Evolutionary conservation across 352 stramenopile species (phyloP), one percentile per base, ranked within the genome.

Genomic region (Pythium volutum): DNA sequence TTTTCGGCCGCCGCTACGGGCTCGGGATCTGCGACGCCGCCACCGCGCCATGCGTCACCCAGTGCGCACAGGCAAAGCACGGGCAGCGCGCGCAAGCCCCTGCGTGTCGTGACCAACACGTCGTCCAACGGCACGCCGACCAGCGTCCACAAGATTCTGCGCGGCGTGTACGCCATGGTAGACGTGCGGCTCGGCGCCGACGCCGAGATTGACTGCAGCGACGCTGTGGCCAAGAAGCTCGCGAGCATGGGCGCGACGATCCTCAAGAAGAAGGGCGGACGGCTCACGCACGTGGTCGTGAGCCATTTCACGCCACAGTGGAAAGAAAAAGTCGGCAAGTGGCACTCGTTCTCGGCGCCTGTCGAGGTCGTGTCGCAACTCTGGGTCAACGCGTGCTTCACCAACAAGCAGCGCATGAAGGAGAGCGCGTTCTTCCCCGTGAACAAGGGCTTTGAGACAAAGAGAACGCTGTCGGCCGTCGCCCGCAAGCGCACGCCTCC

Each of bases 311-410:
- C 81, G 22, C 66, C 64, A 0, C 36, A 55, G 53, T 93, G 81
- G 81, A 89, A 89, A 67, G 69, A 79, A 45, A 89, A 89, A 64
- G 79, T 91, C 25, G 66, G 64, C 39, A 85, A 89, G 58, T 89
- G 80, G 79, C 72, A 88, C 57, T 65, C 64, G 11, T 26, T 55
- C n/a, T 45, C 52, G 36, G 66, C 43, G 39, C 42, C 55, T 5
- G 39, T 94, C 7, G 74, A 90, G 33, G 87, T 94, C 38, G 85
- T 92, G n/a, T 88, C 81, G 16, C 82, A 89, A 60, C 69, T 92
- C 18, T 94, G 85, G 85, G 85, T 94, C 10, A 89, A 94, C 46
- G 81, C 79, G 9, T 94, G 85, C 59, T 85, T 84, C 38, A 76
- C 86, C 55, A 88, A 79, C 56, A 86, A 91, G 53, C 68, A 76